Base-by-base conservation (phyloP, 2,329 filamentous ascomycete genomes). In the Pleoardoris graminearum region DNA sequence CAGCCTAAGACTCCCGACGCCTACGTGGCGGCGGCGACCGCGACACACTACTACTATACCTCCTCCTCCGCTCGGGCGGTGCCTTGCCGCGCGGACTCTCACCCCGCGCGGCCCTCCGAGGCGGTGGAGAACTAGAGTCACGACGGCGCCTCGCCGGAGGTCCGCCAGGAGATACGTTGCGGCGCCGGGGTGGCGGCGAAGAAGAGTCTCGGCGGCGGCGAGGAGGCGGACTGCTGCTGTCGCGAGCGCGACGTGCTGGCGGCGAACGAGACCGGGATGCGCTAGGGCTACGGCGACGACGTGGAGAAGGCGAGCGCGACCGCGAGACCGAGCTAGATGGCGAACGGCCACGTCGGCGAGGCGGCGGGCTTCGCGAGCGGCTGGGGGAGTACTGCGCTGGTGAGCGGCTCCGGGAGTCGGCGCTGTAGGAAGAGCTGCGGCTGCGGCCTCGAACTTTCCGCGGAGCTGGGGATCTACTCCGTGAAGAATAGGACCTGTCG, bases 401-500 rank as follows among this genome's bases (percentile, higher is more conserved):
- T 2, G 65, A 68, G 27, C 58, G 60, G 7, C 61, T 65, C 14
- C 53, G 44, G 3, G 66, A 68, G 35, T 50, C 52, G 2, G 63
- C 64, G 16, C 44, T 51, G 45, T 58, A 67, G 11, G 59, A 66
- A 19, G 46, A 52, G 27, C 60, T 65, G 12, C 60, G 52, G 16
- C 55, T 55, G 32, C 65, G 66, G 16, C 39, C 46, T 5, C 54
- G 51, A 17, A 21, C 41, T 47, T 61, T 62, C 41, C 54, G 61
- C 14, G 61, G 67, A 38, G 56, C 58, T 30, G 60, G 65, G n/a
- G 67, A 65, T 12, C 60, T 54, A 49, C 64, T 68, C 45, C 66
- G 61, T 4, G 62, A 62, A 56, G 64, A 62, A 56, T 68, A 69
- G 1, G 66, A 69, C 8, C 64, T 60, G 0, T 63, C 66, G 30